Conservation (phyloP, 1,284 basidiomycete genomes). For the Cerioporus squamosus region DNA sequence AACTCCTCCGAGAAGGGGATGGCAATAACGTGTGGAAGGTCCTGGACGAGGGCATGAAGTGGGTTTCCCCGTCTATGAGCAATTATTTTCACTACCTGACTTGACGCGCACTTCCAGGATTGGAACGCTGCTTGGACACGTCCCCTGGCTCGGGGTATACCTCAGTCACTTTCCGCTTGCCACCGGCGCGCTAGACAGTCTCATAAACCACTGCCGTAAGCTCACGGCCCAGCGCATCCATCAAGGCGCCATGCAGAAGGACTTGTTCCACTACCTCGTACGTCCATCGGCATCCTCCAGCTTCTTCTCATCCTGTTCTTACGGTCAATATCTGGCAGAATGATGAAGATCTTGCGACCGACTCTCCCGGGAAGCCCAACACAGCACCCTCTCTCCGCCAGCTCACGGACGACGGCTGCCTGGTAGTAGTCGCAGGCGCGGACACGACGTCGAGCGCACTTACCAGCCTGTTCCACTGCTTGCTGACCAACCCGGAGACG, state of each 20-base stretch:
- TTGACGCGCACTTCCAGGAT: neutral
- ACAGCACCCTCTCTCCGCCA: neutral
- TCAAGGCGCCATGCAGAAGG: slow-evolving; percentile 21
- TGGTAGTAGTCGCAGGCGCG: slow-evolving; percentile 29
- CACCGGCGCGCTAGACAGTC: neutral
- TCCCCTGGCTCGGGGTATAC: slow-evolving; percentile 14
- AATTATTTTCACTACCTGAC: too few species aligned
- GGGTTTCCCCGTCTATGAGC: neutral
- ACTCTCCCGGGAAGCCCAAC: neutral
- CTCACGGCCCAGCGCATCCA: slow-evolving; percentile 18
- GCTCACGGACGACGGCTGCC: slow-evolving; percentile 7
- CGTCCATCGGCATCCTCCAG: slow-evolving; percentile 3
- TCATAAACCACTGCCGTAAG: slow-evolving; percentile 5
- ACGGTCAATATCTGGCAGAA: slow-evolving; percentile 3
- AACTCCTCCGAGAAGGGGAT: slow-evolving; percentile 32
- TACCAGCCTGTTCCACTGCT: slow-evolving; percentile 18
- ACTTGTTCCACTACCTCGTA: slow-evolving; percentile 37
- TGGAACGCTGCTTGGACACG: slow-evolving; percentile 6
- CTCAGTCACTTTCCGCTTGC: slow-evolving; percentile 1
- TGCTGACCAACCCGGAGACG: slow-evolving; percentile 19
- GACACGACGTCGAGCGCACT: slow-evolving; percentile 32
- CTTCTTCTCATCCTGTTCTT: neutral
- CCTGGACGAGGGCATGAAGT: slow-evolving; percentile 22
- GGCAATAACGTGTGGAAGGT: slow-evolving; percentile 19
- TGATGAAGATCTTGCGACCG: slow-evolving; percentile 13